Base-by-base conservation (phyloP, 192 early-diverging fungal species). In the Chytriomyces sp. region DNA sequence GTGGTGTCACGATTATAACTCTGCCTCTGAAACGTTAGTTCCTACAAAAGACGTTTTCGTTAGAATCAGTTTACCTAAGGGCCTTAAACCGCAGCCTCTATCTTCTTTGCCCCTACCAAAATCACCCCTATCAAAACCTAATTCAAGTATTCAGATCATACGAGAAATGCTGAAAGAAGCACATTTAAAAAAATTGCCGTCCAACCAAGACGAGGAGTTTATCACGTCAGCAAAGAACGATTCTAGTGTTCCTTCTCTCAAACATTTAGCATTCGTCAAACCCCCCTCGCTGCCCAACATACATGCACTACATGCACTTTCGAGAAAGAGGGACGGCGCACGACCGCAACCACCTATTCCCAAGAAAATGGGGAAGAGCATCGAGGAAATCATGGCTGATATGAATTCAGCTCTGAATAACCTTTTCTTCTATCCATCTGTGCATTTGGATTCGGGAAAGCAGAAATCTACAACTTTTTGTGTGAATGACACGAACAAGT, bases 331-430 rank as follows among this genome's bases (percentile, higher is more conserved):
- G 44, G 44, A 49, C 22, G 19, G 56, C 19, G 22, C 10, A 10
- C 38, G 72, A 6, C 41, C 31, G 30, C 72, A 62, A 32, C 72
- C 59, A 5, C 60, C 72, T 8, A 54, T 64, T 19, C 72, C 72
- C 7, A 33, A 33, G 17, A 25, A 34, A 12, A 49, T 64, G 12
- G 72, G 72, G 8, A 12, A 30, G 30, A 32, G 28, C 10, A 33
- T 73, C 10, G 53, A 56, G 19, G 72, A 49, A 40, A 52, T 73
- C 32, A 73, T 73, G 72, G n/a, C 19, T 17, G 60, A 73, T 2
- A 73, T 73, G 72, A 62, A 73, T 32, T 28, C 22, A 5, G 72
- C 60, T 0, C 40, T 73, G 19, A 73, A 73, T 38, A 73, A 73
- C 36, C 37, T 73, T 7, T 52, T 53, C 49, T 73, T 64, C 41